Evolutionary conservation across 371 early-diverging fungal species (phyloP), one percentile per base, ranked within the genome.

Genomic region (Lichtheimia hyalospora): DNA sequence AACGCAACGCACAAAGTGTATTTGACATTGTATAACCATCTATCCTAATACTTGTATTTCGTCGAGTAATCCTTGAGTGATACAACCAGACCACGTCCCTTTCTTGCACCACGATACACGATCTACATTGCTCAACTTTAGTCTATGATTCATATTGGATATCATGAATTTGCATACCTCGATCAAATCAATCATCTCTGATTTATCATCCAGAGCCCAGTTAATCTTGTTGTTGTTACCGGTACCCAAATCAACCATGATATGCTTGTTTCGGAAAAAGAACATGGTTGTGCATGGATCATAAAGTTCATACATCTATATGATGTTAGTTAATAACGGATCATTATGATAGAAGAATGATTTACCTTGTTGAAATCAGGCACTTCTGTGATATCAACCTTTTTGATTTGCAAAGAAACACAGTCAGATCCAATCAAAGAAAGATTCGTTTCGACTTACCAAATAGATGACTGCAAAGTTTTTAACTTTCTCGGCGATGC

Each of bases 191-290:
- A 94, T 93, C 75, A 94, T 75, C 63, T 94, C 95, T 73, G 94
- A 92, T 53, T 91, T 88, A 60, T 89, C 88, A 56, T 92, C 94
- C 49, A 98, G 72, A 2, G 97, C 89, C 98, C 98, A 96, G 67
- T 96, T 94, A 68, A 98, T 92, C 79, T 98, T 98, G 81, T 98
- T 98, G 81, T 98, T 98, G 73, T 98, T 96, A 62, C 99, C 99
- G 0, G 99, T 98, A 14, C 99, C 99, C 62, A 97, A 73, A 86
- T 98, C 99, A 16, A 98, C 86, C 97, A 96, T 94, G 61, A 97
- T 97, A 63, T 97, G 98, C 68, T 96, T 96, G 83, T 97, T 97
- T 23, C 97, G 82, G 77, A 89, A 95, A 63, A 95, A 95, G 72
- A 95, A 93, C 93, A 93, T 93, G 25, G 84, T 83, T 7, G 99